Evolutionary conservation across 345 rosid genomes (phyloP), one percentile per base, ranked within the genome.

Genomic region (Dipteronia sinensis): DNA sequence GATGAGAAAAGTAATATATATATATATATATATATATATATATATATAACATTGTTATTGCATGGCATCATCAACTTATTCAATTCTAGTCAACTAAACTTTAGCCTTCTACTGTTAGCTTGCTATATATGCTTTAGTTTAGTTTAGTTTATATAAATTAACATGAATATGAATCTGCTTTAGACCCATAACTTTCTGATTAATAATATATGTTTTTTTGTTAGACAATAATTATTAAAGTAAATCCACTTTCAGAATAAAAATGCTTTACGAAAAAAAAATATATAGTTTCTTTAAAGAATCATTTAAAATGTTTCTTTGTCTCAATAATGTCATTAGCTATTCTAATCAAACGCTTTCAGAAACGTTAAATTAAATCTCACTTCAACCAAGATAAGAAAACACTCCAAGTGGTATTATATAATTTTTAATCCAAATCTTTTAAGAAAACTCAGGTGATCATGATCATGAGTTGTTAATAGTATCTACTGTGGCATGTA

Each of bases 61-160:
- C 68, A 47, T 44, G 80, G 73, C 82, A 77, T 74, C 78, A 73
- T 67, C 77, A 46, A 46, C 49, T 46, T 65, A 53, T 59, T 34
- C 44, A 64, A 11, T 25, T 12, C 27, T 68, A 69, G 82, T 81
- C 85, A 79, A 77, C 82, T 47, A 27, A 23, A 76, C 72, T 64
- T 74, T 62, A 23, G 65, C 61, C 10, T 63, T n/a, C 3, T 22
- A 55, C 80, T 77, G 72, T 85, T 77, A 66, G 15, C 75, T 75
- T 62, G 15, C 55, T 49, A 13, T 7, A 8, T 49, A 34, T 34
- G 55, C 55, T 49, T 49, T 49, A 12, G 15, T 49, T 49, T 49
- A 34, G 38, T 34, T 34, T 34, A 34, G 38, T 34, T 34, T 49
- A 49, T 49, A 12, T 49, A 11, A 15, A 49, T 13, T 2, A 49